These are phyloP conservation scores for Salvia hispanica DNA, from an alignment of 257 asterid species.

Conservation along the genomic window DNA sequence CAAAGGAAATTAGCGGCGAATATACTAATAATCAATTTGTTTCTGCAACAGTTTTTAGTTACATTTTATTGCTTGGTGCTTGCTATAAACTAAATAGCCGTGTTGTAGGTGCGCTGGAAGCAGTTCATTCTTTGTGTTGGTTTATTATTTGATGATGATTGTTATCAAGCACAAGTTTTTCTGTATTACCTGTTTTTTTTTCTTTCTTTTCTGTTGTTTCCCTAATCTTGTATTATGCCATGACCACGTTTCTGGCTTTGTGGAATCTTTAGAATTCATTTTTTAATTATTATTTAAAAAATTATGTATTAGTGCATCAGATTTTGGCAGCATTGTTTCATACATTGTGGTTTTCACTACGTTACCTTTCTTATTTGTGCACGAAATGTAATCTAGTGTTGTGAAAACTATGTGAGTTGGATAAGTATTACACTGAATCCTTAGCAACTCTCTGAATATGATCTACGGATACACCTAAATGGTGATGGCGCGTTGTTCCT, in stretches of 20 bases:
- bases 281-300: not conserved
- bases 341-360: not conserved
- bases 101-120: constrained; percentile 10
- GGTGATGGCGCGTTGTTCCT: not conserved
- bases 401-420: not conserved
- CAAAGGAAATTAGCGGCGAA: constrained; percentile 5
- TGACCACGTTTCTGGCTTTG: not conserved
- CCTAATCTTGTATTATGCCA: no score
- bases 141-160: not conserved
- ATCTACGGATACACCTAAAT: no score
- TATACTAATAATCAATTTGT: not conserved
- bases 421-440: not conserved
- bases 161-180: not conserved
- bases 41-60: not conserved
- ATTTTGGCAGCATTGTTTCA: not conserved
- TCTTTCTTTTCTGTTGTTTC: not conserved
- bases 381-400: not conserved
- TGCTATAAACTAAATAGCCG: not conserved
- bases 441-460: not conserved
- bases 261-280: constrained; percentile 12
- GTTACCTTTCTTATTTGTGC: not conserved
- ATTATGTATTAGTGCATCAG: not conserved
- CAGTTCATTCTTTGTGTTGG: not conserved
- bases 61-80: constrained; percentile 15
- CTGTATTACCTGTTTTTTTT: not conserved